Conservation (phyloP, 2,329 filamentous ascomycete species). For the Purpureocillium lavendulum region DNA sequence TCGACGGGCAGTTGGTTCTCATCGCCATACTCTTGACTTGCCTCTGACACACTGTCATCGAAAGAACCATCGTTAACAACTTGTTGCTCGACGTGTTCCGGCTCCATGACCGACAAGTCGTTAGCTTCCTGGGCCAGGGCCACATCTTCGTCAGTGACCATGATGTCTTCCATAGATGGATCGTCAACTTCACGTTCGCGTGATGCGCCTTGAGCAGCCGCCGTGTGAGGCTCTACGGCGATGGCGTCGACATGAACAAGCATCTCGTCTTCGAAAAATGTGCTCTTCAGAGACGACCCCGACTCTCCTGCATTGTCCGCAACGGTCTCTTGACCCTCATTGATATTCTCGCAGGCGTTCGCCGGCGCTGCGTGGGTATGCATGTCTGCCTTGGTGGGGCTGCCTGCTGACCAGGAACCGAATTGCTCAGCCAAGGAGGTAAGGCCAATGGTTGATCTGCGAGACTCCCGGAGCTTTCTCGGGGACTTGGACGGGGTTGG, state of each 20-base stretch:
- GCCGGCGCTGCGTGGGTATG: background rate
- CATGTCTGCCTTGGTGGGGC: conserved; percentile 24
- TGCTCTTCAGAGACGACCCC: conserved; percentile 31
- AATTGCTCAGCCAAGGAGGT: conserved; percentile 56
- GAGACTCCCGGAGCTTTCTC: conserved; percentile 8
- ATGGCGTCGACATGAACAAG: conserved; percentile 17
- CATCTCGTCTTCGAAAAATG: conserved; percentile 58
- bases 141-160: conserved; percentile 46
- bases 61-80: conserved; percentile 21
- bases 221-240: conserved; percentile 7
- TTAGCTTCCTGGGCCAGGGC: conserved; percentile 50
- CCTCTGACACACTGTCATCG: conserved; percentile 47
- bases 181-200: conserved; percentile 14
- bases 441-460: conserved; percentile 39
- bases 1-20: conserved; percentile 55
- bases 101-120: conserved; percentile 49
- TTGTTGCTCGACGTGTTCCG: conserved; percentile 29
- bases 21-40: conserved; percentile 58
- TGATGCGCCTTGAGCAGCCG: conserved; percentile 5
- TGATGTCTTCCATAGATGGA: conserved; percentile 33
- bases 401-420: conserved; percentile 53
- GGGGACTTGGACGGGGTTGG: conserved; percentile 30
- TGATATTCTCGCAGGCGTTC: background rate
- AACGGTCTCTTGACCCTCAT: background rate
- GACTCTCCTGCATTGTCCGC: conserved; percentile 12